Evolutionary conservation across 1,284 basidiomycete species (phyloP), one percentile per base, ranked within the genome.

Genomic region (Puccinia triticina): DNA sequence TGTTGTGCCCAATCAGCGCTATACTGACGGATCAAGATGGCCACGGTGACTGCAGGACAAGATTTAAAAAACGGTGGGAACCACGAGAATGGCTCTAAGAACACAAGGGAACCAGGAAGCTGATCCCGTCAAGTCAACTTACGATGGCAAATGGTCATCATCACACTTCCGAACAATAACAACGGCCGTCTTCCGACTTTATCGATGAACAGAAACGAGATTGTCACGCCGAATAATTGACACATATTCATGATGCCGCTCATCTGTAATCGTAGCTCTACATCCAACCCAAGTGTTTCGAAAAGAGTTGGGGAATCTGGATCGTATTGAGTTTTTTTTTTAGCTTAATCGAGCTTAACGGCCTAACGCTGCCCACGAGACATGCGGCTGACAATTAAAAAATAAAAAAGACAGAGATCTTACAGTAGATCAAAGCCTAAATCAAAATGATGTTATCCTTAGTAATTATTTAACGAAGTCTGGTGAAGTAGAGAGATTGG

Each of bases 251-350:
- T 75, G 32, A 84, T 76, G 10, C 84, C 83, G 43, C 75, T 57
- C 82, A 83, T 82, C 14, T 69, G 82, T 40, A 84, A 82, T 23
- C 50, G 78, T 18, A 67, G 57, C n/a, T 84, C 77, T 77, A 57
- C 82, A 37, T 50, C 59, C 4, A 85, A 64, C 29, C 85, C 85
- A n/a, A 85, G 80, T 32, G 84, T 75, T 46, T 74, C 46, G 59
- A 81, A 77, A 69, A 83, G 81, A 4, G 86, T 85, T 0, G 86
- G 87, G 7, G 84, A 81, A 84, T 87, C 79, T 81, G 64, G n/a
- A 8, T 5, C 21, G n/a, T 57, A 26, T 8, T 12, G 7, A 66
- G 29, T 1, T 57, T 57, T 57, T 57, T 57, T 23, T 21, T 21
- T 16, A 66, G 64, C 18, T 23, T 12, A 12, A 1, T 43, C 37